Base-by-base conservation (phyloP, 2,329 filamentous ascomycete species). In the Metarhizium anisopliae region DNA sequence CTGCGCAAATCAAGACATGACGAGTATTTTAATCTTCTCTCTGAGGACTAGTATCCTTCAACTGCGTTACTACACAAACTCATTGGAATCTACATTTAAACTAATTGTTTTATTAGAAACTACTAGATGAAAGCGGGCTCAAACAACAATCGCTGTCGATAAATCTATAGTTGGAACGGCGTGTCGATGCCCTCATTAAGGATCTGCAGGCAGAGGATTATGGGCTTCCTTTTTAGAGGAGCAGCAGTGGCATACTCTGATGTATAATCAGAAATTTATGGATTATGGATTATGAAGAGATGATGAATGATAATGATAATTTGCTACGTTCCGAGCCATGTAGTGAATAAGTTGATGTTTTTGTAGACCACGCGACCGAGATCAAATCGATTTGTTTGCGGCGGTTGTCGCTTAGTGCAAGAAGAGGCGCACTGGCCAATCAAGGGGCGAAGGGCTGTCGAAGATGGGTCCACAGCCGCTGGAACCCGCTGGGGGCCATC, bases 1-100 rank as follows among this genome's bases (percentile, higher is more conserved):
- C 60, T 66, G 61, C 56, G 59, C 60, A 35, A 65, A 65, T 63
- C 60, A 58, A 64, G 69, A 70, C 62, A 69, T 78, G 77, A 74
- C 74, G 77, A 79, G 68, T 64, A 63, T 60, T 64, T 57, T 78
- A 79, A 79, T 79, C 77, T 79, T 79, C 77, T 79, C 77, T 79
- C 77, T 79, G 77, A 79, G 55, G 53, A 52, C 56, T 25, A 38
- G 42, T 42, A 52, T 38, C 8, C 40, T 5, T 42, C 25, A 29
- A 49, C 25, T 29, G 10, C 20, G 13, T 45, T 5, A 16, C 20
- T 49, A n/a, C 45, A 30, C 5, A 29, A 30, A 13, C 14, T 14
- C 11, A 45, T 10, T 14, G 25, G 25, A 49, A 29, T 49, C 13
- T 29, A 20, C 10, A 2, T 4, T 4, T 10, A 14, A 16, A 49